Base-by-base conservation (phyloP, 2,329 filamentous ascomycete species). In the Macroventuria anomochaeta region DNA sequence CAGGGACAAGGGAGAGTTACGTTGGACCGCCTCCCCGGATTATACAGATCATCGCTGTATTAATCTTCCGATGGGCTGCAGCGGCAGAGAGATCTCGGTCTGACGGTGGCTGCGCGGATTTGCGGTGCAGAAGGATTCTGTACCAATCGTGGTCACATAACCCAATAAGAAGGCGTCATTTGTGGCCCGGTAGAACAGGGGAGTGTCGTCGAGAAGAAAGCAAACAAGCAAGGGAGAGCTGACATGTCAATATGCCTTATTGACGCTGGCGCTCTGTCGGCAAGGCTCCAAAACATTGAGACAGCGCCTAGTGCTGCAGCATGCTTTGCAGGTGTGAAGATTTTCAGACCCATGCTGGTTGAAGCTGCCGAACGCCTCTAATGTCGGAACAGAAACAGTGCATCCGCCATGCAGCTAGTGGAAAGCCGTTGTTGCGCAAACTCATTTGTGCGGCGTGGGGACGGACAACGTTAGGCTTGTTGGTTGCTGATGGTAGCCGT, bases 181-280 rank as follows among this genome's bases (percentile, higher is more conserved):
- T 40, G 50, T 44, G 43, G 38, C 39, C 43, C 44, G 51, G 58
- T 49, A 37, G 51, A 60, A 54, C 44, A 59, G 61, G 62, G 57
- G 47, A 46, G 56, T 47, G 32, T 59, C 61, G 69, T 62, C 63
- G 64, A 69, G 59, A 59, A 69, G 64, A 66, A 57, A 55, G 25
- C 47, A 63, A 55, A 23, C 47, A 63, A 57, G 68, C 65, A 71
- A 72, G 69, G 70, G 67, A 67, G 59, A 46, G 51, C 44, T 49
- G 61, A 67, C 65, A 62, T 70, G 65, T 69, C 65, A 69, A 65
- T 57, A 62, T 66, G 59, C 59, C 60, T 63, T 44, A 48, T 49
- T 34, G 25, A 37, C 53, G 31, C 61, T 62, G 64, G 64, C 65
- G 59, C 55, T 59, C 65, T 58, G 67, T 57, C 64, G 58, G 61